phyloP scores from a whole-genome alignment of 2,329 filamentous ascomycete species.

The Beauveria brongniartii region DNA sequence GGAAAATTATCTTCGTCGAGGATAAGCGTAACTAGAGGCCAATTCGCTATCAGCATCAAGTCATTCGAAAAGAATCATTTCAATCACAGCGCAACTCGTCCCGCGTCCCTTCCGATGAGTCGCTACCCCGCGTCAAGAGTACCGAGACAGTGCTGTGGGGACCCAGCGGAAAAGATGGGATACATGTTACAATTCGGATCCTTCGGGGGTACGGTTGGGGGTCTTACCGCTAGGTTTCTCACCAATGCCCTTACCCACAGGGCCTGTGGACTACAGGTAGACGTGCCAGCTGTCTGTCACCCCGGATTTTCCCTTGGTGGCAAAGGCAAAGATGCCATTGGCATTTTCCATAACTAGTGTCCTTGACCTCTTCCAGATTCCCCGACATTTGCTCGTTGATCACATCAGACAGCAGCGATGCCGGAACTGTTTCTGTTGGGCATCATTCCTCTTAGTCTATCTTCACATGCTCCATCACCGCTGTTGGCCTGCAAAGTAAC shows the following conservation, averaged over 20 bases:
- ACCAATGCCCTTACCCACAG: conserved; percentile 64
- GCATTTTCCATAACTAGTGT: conserved; percentile 67
- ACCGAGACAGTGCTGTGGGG: neutral
- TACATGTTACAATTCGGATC: neutral
- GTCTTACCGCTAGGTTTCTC: conserved; percentile 69
- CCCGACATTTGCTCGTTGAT: conserved; percentile 61
- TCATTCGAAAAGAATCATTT: neutral
- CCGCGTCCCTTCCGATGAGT: neutral
- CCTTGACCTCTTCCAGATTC: conserved; percentile 62
- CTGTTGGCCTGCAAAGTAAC: neutral
- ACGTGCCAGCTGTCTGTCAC: conserved; percentile 77
- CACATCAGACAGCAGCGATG: conserved; percentile 74
- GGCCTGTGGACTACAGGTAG: conserved; percentile 77
- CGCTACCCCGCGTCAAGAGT: neutral
- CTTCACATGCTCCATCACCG: conserved; percentile 3
- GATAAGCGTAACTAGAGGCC: conserved; percentile 60
- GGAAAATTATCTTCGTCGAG: conserved; percentile 74
- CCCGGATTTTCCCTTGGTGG: conserved; percentile 71
- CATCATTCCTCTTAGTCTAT: neutral
- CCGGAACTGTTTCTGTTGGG: conserved; percentile 61
- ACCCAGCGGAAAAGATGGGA: neutral
- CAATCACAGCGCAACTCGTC: neutral
- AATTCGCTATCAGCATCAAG: conserved; percentile 4
- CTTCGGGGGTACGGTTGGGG: neutral
- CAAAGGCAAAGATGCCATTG: conserved; percentile 75